Evolutionary conservation across 1,139 yeast species (phyloP).

Genomic region (Pneumocystis oryctolagi): DNA sequence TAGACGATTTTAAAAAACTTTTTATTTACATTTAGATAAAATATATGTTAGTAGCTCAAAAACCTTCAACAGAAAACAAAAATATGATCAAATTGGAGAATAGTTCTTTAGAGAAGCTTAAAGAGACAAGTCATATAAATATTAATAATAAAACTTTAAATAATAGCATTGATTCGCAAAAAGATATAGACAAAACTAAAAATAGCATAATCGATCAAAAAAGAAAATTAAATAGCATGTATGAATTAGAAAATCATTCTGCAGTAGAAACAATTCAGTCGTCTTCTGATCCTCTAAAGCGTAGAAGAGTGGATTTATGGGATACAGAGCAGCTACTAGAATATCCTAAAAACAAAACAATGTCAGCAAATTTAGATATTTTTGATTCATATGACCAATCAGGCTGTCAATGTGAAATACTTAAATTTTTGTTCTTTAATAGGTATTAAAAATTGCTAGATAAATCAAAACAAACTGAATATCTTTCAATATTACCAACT

Average conservation of each 20-base stretch:
- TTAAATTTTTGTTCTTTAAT: background rate
- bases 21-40: background rate
- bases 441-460: background rate
- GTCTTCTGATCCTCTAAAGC: background rate
- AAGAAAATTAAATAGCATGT: background rate
- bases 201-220: background rate
- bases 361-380: background rate
- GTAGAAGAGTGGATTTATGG: background rate
- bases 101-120: background rate
- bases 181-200: background rate
- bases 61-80: background rate
- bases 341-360: background rate
- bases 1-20: background rate
- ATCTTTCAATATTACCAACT: constrained; percentile 1
- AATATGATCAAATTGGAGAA: background rate
- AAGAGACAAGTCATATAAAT: background rate
- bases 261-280: background rate
- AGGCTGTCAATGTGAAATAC: background rate
- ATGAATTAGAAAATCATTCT: background rate
- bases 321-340: background rate
- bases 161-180: background rate
- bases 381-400: background rate
- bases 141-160: background rate
- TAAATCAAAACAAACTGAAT: background rate
- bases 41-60: background rate